These are phyloP conservation scores for Haplosporangium gracile DNA, from an alignment of 192 early-diverging fungal genomes.

Conservation along the genomic window DNA sequence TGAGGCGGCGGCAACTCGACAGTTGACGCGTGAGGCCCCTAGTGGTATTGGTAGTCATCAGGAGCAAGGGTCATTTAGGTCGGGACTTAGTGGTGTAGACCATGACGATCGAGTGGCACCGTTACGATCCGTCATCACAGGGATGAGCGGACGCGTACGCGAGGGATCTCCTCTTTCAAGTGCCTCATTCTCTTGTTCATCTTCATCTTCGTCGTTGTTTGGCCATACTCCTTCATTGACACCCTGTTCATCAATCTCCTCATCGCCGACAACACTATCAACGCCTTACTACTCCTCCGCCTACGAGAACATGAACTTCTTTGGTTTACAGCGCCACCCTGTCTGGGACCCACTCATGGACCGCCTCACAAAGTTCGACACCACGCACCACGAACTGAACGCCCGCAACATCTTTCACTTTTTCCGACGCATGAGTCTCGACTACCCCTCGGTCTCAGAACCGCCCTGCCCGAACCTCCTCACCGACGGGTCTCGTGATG, in stretches of 20 bases:
- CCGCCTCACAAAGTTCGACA: constrained; percentile 46
- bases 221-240: not conserved
- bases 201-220: not conserved
- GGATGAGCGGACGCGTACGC: not conserved
- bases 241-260: not conserved
- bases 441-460: not conserved
- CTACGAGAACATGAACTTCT: constrained; percentile 40
- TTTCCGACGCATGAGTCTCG: constrained; percentile 30
- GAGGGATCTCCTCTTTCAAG: not conserved
- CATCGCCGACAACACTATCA: not conserved
- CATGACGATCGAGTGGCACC: constrained; percentile 16
- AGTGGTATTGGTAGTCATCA: not conserved
- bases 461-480: not conserved
- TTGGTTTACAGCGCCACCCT: constrained; percentile 27
- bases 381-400: constrained; percentile 36
- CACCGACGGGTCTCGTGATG: constrained; percentile 14
- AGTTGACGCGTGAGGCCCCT: not conserved
- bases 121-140: not conserved
- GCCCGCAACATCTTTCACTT: constrained; percentile 45
- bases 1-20: no score
- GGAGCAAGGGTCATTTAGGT: not conserved
- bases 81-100: not conserved
- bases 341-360: constrained; percentile 53
- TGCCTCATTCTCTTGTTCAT: not conserved
- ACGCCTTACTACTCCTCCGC: constrained; percentile 1